These are phyloP conservation scores for Tricholoma bakamatsutake DNA, from an alignment of 768 basidiomycete genomes.

Conservation along the genomic window DNA sequence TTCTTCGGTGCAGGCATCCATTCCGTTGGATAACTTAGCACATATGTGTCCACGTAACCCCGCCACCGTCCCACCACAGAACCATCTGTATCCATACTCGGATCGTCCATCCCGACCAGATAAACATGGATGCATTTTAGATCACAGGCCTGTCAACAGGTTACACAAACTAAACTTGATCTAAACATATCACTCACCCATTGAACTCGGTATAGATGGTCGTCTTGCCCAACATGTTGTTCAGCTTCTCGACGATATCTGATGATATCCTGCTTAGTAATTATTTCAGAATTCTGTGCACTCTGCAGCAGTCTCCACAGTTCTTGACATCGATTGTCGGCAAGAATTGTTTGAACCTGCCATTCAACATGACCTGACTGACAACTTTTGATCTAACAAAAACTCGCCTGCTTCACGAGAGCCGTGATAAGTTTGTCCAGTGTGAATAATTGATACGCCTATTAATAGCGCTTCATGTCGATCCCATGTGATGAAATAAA, in stretches of 20 bases:
- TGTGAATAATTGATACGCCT: slow-evolving; percentile 92
- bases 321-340: slow-evolving; percentile 84
- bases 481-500: slow-evolving; percentile 8
- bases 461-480: slow-evolving; percentile 24
- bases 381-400: neutral
- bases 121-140: slow-evolving; percentile 53
- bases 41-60: slow-evolving; percentile 70
- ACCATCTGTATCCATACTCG: slow-evolving; percentile 55
- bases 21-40: slow-evolving; percentile 65
- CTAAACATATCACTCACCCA: slow-evolving; percentile 52
- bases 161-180: slow-evolving; percentile 4
- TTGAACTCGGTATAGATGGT: slow-evolving; percentile 72
- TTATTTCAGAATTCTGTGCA: slow-evolving; percentile 45
- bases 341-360: slow-evolving; percentile 82
- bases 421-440: slow-evolving; percentile 88
- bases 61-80: slow-evolving; percentile 55
- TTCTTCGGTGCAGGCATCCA: slow-evolving; percentile 48
- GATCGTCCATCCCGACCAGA: slow-evolving; percentile 55
- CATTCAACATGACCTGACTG: neutral
- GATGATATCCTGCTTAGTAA: slow-evolving; percentile 61
- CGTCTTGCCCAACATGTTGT: slow-evolving; percentile 65
- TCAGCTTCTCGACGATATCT: slow-evolving; percentile 80
- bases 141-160: slow-evolving; percentile 43
- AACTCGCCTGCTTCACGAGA: slow-evolving; percentile 84
- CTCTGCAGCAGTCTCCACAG: slow-evolving; percentile 70